Conservation (phyloP, 1,284 basidiomycete species). For the Tetrapyrgos nigripes region DNA sequence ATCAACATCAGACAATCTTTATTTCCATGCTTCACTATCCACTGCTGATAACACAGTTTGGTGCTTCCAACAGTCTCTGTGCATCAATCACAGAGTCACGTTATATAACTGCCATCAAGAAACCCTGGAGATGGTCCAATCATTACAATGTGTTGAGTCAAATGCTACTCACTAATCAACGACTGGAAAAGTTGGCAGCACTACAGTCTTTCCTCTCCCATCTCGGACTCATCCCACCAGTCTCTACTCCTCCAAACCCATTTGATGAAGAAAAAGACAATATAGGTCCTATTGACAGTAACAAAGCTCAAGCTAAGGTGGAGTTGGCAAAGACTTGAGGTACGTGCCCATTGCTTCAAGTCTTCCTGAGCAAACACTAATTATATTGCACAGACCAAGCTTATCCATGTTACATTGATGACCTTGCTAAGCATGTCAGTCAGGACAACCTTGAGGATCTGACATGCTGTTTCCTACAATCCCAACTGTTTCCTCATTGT, state of each 20-base stretch:
- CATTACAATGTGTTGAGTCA: constrained; percentile 24
- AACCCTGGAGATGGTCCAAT: constrained; percentile 30
- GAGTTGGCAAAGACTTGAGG: constrained; percentile 6
- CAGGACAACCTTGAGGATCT: constrained; percentile 12
- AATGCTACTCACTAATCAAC: constrained; percentile 30
- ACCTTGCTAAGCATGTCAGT: constrained; percentile 3
- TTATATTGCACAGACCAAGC: background rate
- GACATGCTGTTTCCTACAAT: constrained; percentile 20
- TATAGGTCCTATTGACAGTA: constrained; percentile 3
- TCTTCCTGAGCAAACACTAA: too few relatives aligned
- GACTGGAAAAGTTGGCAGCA: constrained; percentile 28
- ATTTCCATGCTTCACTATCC: constrained; percentile 22
- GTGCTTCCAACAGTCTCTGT: constrained; percentile 15
- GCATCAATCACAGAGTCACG: constrained; percentile 18
- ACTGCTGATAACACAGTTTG: constrained; percentile 11
- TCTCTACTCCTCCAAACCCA: background rate
- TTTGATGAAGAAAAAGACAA: constrained; percentile 8
- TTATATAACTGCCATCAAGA: constrained; percentile 30
- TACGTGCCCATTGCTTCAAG: background rate
- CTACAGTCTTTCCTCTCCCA: constrained; percentile 6
- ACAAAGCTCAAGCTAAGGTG: background rate
- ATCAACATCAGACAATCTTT: constrained; percentile 28
- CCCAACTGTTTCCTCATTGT: constrained; percentile 16
- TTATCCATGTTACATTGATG: constrained; percentile 3
- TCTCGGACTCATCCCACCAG: background rate